These are phyloP conservation scores for Sparassis latifolia DNA, from an alignment of 1,284 basidiomycete genomes.

Conservation along the genomic window DNA sequence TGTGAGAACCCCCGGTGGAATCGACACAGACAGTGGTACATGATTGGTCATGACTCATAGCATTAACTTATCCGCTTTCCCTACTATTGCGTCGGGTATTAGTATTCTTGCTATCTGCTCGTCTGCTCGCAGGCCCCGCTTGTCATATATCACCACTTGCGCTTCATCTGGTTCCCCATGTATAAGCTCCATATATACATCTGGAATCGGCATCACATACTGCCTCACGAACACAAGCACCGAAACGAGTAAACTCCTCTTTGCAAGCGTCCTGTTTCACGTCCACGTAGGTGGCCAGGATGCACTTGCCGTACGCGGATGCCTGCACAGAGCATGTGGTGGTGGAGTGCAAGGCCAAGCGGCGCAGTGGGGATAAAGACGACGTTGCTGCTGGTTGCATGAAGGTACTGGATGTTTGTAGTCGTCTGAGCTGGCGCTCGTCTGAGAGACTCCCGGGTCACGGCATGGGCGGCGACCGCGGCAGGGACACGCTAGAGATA, in stretches of 20 bases:
- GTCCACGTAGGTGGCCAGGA: conserved; percentile 70
- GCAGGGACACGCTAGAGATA: no score
- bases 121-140: not conserved
- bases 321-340: conserved; percentile 67
- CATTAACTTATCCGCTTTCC: not conserved
- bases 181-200: no score
- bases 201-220: conserved; percentile 29
- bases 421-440: not conserved
- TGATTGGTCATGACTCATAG: not conserved
- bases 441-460: no score
- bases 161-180: conserved; percentile 47
- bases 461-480: no score
- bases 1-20: conserved; percentile 34
- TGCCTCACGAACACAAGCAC: conserved; percentile 62
- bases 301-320: conserved; percentile 72
- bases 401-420: not conserved
- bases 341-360: conserved; percentile 62
- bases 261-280: conserved; percentile 72
- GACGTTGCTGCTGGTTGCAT: conserved; percentile 22
- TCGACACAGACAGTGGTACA: conserved; percentile 25
- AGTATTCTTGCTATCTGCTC: not conserved
- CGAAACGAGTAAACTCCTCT: conserved; percentile 73
- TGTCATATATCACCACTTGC: conserved; percentile 42
- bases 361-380: conserved; percentile 42
- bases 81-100: no score